phyloP scores from a whole-genome alignment of 306 rosid species.

The Carpinus fangiana region DNA sequence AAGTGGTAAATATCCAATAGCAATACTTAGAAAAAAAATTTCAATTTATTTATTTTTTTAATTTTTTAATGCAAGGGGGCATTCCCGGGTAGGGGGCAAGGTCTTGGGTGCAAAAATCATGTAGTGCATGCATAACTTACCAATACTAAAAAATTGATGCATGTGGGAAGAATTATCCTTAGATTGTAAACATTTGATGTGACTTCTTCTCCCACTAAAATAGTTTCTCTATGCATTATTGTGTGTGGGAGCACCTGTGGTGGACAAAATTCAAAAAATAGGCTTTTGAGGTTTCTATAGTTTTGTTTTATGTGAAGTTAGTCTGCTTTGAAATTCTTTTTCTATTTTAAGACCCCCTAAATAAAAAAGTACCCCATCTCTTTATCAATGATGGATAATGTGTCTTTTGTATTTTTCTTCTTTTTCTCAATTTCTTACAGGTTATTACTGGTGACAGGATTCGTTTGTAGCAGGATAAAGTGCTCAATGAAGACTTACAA shows the following conservation, averaged over 20 bases:
- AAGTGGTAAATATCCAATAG: background rate
- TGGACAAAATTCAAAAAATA: background rate
- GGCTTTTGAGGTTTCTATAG: background rate
- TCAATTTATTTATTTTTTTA: background rate
- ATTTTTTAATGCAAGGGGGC: background rate
- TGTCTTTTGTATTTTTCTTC: background rate
- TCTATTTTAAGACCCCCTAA: background rate
- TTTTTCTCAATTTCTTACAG: slow-evolving; percentile 1
- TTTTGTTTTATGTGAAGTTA: background rate
- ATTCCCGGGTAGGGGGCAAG: background rate
- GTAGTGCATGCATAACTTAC: no score
- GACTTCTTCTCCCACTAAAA: background rate
- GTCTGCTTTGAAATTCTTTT: background rate
- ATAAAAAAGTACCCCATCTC: background rate
- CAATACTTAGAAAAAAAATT: background rate
- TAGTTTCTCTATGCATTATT: background rate
- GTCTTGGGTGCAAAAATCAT: no score
- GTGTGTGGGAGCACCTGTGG: no score
- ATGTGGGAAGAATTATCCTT: background rate
- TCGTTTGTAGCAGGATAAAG: slow-evolving; percentile 36
- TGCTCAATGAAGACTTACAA: slow-evolving; percentile 75
- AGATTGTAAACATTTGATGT: background rate
- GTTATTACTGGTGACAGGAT: slow-evolving; percentile 32
- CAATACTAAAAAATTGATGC: background rate
- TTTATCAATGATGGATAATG: background rate